Evolutionary conservation across 306 rosid species (phyloP), one percentile per base, ranked within the genome.

Genomic region (Rosa rugosa): DNA sequence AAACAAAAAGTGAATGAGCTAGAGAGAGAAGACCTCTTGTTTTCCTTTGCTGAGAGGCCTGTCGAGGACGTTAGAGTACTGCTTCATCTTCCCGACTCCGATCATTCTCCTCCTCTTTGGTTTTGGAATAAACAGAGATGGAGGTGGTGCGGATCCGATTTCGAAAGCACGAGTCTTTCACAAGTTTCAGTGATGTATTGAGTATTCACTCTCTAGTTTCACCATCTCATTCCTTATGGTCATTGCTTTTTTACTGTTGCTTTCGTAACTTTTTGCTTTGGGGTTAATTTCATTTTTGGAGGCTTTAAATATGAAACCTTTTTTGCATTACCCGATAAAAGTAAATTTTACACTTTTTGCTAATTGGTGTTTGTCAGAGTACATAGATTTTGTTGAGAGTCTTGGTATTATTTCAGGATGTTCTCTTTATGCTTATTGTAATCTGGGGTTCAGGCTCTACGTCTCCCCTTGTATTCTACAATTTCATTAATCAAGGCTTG

Each of bases 1-100:
- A 27, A 7, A 50, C 36, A 36, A 5, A 31, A 62, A 69, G 49
- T 2, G 34, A 64, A 47, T 9, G 49, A 72, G 54, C 8, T 13
- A 22, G 64, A 42, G 56, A 73, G 45, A 60, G 25, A 27, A 25
- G 31, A 88, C 92, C 90, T 90, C 94, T 73, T 88, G 92, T 82
- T 88, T 90, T 75, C 90, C 91, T 87, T 86, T 90, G 83, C 83
- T 83, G 85, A 95, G 90, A 73, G 99, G 99, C 78, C 85, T 91
- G 72, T 95, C 99, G 70, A 95, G 97, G 79, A 95, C 98, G 75
- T 95, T 95, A n/a, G 89, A 64, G 82, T 93, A 95, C 80, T 92
- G 99, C 88, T 95, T 95, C 79, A 90, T 82, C 91, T 95, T 95
- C 56, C 97, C 98, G 13, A 81, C 95, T 53, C 99, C 98, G 83